These are phyloP conservation scores for Suillus alpinus DNA, from an alignment of 768 basidiomycete genomes.

Conservation along the genomic window DNA sequence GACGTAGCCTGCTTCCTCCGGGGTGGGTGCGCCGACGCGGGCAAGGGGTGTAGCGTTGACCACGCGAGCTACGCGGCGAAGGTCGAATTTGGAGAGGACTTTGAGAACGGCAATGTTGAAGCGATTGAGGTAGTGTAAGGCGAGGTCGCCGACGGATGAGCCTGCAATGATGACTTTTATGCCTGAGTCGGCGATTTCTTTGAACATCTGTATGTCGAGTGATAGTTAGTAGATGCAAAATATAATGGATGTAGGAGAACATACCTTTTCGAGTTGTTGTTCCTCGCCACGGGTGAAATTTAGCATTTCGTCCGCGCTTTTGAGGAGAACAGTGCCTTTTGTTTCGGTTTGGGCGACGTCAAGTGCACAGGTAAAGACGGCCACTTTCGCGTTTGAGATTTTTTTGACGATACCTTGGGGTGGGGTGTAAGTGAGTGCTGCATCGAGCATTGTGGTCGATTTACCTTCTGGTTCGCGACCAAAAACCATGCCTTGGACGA, in stretches of 20 bases:
- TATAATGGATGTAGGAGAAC: not conserved
- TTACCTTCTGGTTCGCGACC: constrained; percentile 91
- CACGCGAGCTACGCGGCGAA: constrained; percentile 90
- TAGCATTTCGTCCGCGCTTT: constrained; percentile 94
- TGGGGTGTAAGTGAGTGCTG: not conserved
- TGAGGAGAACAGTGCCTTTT: constrained; percentile 95
- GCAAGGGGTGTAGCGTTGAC: constrained; percentile 96
- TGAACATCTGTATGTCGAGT: constrained; percentile 72
- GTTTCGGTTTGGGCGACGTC: constrained; percentile 98
- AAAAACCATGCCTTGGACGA: constrained; percentile 98
- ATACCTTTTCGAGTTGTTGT: constrained; percentile 88
- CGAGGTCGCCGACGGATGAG: constrained; percentile 90
- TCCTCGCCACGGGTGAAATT: constrained; percentile 97
- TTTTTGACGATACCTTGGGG: constrained; percentile 75
- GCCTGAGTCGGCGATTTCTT: constrained; percentile 95
- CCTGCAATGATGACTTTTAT: constrained; percentile 94
- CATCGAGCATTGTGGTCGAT: constrained; percentile 9
- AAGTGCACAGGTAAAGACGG: constrained; percentile 89
- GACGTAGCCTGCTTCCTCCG: constrained; percentile 92
- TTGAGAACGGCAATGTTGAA: constrained; percentile 94
- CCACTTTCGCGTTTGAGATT: constrained; percentile 84
- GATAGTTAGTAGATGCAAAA: constrained; percentile 3
- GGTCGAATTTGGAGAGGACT: constrained; percentile 96
- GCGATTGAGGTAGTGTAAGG: constrained; percentile 94
- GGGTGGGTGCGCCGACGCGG: constrained; percentile 91